phyloP scores from a whole-genome alignment of 2,329 filamentous ascomycete genomes.

The Dryadomyces quercivorus region DNA sequence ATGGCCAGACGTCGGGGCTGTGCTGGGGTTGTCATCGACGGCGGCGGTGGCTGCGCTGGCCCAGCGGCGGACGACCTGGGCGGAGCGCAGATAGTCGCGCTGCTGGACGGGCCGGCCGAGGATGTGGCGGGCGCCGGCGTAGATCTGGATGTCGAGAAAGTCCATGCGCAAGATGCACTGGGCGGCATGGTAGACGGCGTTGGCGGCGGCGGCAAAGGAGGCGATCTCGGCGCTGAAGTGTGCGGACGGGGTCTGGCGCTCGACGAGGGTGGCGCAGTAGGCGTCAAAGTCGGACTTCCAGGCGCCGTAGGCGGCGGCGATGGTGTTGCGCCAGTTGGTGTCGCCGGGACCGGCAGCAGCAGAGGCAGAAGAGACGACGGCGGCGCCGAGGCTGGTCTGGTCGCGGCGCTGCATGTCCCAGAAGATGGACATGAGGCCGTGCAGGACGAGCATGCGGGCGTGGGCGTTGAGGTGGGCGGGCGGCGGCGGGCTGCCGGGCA shows the following conservation, averaged over 20 bases:
- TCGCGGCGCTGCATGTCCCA: conserved; percentile 14
- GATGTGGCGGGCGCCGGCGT: conserved; percentile 11
- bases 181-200: conserved; percentile 10
- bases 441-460: conserved; percentile 8
- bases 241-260: not conserved
- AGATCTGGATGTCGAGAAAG: conserved; percentile 12
- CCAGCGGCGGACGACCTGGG: conserved; percentile 9
- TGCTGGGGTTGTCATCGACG: not conserved
- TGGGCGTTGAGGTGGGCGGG: not conserved
- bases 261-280: not conserved
- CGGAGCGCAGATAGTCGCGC: conserved; percentile 9
- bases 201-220: conserved; percentile 4
- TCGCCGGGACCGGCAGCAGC: not conserved
- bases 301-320: conserved; percentile 4
- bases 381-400: conserved; percentile 8
- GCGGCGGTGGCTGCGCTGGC: not conserved
- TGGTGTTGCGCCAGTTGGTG: conserved; percentile 2
- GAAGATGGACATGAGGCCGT: conserved; percentile 10
- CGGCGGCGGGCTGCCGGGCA: not conserved
- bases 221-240: not conserved
- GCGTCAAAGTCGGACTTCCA: conserved; percentile 11
- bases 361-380: too few species aligned
- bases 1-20: not conserved
- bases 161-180: conserved; percentile 7
- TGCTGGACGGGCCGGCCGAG: conserved; percentile 10